Evolutionary conservation across 1,284 basidiomycete species (phyloP).

Genomic region (Vanrija sp.): DNA sequence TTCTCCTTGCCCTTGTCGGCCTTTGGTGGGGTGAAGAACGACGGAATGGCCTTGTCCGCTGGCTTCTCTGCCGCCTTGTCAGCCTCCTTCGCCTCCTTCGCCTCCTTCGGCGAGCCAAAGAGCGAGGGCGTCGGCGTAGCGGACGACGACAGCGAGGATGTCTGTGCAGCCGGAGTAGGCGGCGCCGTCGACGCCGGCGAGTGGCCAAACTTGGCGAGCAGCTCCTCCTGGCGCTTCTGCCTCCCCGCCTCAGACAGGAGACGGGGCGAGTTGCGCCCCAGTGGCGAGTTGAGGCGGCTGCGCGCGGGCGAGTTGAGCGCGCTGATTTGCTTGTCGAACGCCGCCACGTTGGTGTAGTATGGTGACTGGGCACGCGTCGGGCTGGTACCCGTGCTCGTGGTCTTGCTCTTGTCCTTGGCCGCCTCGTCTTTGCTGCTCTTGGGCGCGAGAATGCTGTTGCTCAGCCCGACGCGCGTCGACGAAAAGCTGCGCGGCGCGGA

Average conservation of each 20-base stretch:
- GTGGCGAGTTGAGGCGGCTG: constrained; percentile 7
- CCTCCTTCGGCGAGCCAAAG: neutral
- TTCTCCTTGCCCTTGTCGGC: constrained; percentile 1
- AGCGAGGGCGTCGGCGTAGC: neutral
- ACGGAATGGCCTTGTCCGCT: neutral
- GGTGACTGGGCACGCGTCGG: constrained; percentile 8
- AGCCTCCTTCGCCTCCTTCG: neutral
- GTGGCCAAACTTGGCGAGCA: constrained; percentile 13
- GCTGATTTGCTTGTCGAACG: constrained; percentile 4
- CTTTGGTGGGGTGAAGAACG: neutral
- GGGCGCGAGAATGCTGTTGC: neutral
- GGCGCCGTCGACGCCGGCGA: neutral
- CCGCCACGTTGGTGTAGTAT: constrained; percentile 6
- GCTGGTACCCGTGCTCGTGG: neutral
- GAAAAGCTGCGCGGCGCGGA: constrained; percentile 1
- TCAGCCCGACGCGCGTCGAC: constrained; percentile 3
- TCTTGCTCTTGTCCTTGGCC: neutral
- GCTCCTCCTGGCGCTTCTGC: constrained; percentile 15
- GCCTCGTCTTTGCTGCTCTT: neutral
- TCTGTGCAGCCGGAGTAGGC: neutral
- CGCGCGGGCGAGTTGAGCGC: constrained; percentile 2
- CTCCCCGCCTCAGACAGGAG: constrained; percentile 14
- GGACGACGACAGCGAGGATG: neutral
- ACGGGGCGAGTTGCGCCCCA: neutral
- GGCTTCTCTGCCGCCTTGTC: constrained; percentile 1